Evolutionary conservation across 768 basidiomycete genomes (phyloP).

Genomic region (Strobilomyces echinocephalus): DNA sequence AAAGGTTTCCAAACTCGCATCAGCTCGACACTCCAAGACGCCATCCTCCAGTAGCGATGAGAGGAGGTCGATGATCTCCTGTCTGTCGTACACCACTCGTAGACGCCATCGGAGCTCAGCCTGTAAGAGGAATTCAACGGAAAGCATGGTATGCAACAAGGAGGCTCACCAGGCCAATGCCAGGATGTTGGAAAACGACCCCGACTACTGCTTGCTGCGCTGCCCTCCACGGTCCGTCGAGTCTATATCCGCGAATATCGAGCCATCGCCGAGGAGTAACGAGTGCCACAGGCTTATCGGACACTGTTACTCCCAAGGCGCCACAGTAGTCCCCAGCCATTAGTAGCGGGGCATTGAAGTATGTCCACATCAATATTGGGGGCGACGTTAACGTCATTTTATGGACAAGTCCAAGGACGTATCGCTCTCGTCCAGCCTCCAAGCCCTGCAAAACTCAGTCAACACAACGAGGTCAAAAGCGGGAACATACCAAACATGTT

Average conservation of each 20-base stretch:
- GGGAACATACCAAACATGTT: slow-evolving; percentile 29
- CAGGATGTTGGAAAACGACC: slow-evolving; percentile 63
- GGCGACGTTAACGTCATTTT: slow-evolving; percentile 43
- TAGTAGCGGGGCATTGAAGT: slow-evolving; percentile 53
- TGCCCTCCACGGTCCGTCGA: slow-evolving; percentile 67
- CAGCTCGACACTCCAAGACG: slow-evolving; percentile 33
- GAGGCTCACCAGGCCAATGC: slow-evolving; percentile 60
- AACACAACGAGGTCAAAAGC: neutral
- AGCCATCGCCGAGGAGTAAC: slow-evolving; percentile 73
- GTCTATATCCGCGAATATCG: slow-evolving; percentile 58
- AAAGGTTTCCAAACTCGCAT: neutral
- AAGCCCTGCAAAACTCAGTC: slow-evolving; percentile 11
- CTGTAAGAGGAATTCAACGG: slow-evolving; percentile 33
- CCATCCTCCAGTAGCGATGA: slow-evolving; percentile 50
- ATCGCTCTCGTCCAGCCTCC: slow-evolving; percentile 16
- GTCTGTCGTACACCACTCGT: slow-evolving; percentile 67
- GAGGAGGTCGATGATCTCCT: slow-evolving; percentile 65
- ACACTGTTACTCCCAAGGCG: slow-evolving; percentile 54
- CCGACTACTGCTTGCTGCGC: slow-evolving; percentile 66
- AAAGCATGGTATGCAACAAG: neutral
- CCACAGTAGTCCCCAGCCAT: slow-evolving; percentile 50
- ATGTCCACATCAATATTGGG: slow-evolving; percentile 64
- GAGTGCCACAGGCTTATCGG: slow-evolving; percentile 40
- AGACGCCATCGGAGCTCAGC: slow-evolving; percentile 69
- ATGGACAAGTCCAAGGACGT: slow-evolving; percentile 32